Base-by-base conservation (phyloP, 768 basidiomycete genomes). In the Pluteus cervinus region DNA sequence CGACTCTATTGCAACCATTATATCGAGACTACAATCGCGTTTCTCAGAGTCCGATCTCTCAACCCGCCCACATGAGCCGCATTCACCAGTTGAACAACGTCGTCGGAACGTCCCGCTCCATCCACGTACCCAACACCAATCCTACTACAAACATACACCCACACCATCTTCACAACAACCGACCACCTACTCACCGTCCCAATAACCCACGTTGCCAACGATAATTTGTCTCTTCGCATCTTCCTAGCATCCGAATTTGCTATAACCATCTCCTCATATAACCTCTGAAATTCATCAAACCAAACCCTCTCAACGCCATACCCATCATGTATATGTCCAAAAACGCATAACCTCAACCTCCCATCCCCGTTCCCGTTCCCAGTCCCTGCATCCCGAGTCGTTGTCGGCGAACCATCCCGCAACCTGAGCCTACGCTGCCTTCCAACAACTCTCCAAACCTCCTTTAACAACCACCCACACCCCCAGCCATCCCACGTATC, bases 241-340 rank as follows among this genome's bases (percentile, higher is more conserved):
- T 21, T 24, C 29, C 36, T 29, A 37, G 36, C 25, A 24, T 29
- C 26, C 29, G 29, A 28, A 37, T 37, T 29, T n/a, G n/a, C n/a
- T n/a, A n/a, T n/a, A n/a, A n/a, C n/a, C n/a, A n/a, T n/a, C n/a
- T n/a, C n/a, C 36, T 37, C 36, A 37, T 37, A 37, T 18, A 21
- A 24, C 36, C 20, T 37, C 29, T 37, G 36, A 24, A n/a, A 24
- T 29, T 21, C 16, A 37, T 37, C 36, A 24, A 24, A 37, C 29
- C 29, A 10, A 21, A 37, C 14, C 18, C 16, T 17, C 36, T 37
- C 25, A 20, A 37, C 35, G 28, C 35, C 35, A 23, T 25, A 24
- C 14, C 35, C 35, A 24, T 23, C 35, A 25, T 36, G 35, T 24
- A 36, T 25, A 10, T 36, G 35, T 17, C 35, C 35, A n/a, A 36